These are phyloP conservation scores for Sporisorium graminicola DNA, from an alignment of 1,284 basidiomycete genomes.

Conservation along the genomic window DNA sequence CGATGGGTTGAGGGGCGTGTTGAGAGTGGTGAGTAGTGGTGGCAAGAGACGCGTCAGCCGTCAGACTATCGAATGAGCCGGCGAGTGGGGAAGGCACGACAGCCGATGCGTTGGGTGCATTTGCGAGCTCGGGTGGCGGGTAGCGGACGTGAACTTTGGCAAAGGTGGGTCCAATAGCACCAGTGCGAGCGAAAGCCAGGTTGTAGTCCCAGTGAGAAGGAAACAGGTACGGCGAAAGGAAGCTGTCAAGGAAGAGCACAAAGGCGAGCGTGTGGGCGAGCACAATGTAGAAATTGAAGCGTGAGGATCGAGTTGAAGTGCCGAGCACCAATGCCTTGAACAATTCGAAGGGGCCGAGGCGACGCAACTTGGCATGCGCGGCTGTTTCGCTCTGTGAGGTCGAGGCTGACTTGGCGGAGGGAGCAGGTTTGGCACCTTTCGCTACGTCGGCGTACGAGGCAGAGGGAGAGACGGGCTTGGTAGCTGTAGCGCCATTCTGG, in stretches of 20 bases:
- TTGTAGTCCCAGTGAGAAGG: conserved; percentile 66
- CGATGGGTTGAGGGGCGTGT: conserved; percentile 51
- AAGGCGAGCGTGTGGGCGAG: conserved; percentile 58
- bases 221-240: conserved; percentile 65
- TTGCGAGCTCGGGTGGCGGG: conserved; percentile 56
- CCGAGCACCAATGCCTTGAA: conserved; percentile 53
- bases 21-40: neutral
- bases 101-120: conserved; percentile 27
- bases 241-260: conserved; percentile 63
- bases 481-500: conserved; percentile 15
- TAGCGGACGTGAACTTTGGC: conserved; percentile 66
- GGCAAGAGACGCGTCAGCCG: conserved; percentile 39
- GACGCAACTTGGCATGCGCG: conserved; percentile 15
- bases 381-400: neutral
- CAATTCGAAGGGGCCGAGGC: conserved; percentile 25
- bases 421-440: conserved; percentile 26
- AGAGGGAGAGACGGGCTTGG: conserved; percentile 17
- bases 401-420: neutral
- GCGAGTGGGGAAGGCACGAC: conserved; percentile 18
- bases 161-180: conserved; percentile 56
- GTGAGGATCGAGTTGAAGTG: conserved; percentile 52
- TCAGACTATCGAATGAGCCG: conserved; percentile 48
- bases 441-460: conserved; percentile 39
- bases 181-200: conserved; percentile 64
- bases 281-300: conserved; percentile 54